Base-by-base conservation (phyloP, 2,329 filamentous ascomycete species). In the Orbilia ellipsospora region DNA sequence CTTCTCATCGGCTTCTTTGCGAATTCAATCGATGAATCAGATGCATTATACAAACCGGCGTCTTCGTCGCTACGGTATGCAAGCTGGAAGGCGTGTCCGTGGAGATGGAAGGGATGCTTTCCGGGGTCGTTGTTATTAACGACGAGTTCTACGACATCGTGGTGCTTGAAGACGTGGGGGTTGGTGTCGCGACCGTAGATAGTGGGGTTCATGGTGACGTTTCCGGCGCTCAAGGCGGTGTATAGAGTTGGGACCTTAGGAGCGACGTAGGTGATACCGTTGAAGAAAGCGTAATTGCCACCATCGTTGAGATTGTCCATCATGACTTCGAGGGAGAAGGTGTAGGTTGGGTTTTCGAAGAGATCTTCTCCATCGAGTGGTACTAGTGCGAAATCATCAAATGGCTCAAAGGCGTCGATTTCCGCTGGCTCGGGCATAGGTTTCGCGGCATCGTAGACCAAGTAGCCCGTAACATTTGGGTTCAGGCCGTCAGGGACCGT, bases 191-290 rank as follows among this genome's bases (percentile, higher is more conserved):
- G 83, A 31, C 91, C 90, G 80, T 93, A 93, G 3, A 93, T 83
- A 1, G 81, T 77, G 0, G 88, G 84, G 75, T 92, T 85, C 1
- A 84, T 85, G 13, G 88, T 87, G 16, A 85, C 77, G 2, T 83
- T 80, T 15, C 88, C 88, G 0, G 88, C 83, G 0, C 88, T 88
- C 2, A 96, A 84, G 0, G 87, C 92, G 0, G 90, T 92, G 84
- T 93, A 96, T 0, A 96, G 85, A 0, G 90, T 89, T 0, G 93
- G 93, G 0, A 96, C 92, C 81, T 92, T 92, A 57, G 91, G 92
- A 0, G 83, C 67, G 2, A 87, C 86, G 81, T 94, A 96, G 31
- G 91, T 92, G 77, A 92, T 88, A 81, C 92, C 89, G 84, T 94
- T 94, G 83, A 92, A 88, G 82, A 90, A 89, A 74, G 88, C 89